Base-by-base conservation (phyloP, 495 filamentous ascomycete species). In the Penicillium verhagenii region DNA sequence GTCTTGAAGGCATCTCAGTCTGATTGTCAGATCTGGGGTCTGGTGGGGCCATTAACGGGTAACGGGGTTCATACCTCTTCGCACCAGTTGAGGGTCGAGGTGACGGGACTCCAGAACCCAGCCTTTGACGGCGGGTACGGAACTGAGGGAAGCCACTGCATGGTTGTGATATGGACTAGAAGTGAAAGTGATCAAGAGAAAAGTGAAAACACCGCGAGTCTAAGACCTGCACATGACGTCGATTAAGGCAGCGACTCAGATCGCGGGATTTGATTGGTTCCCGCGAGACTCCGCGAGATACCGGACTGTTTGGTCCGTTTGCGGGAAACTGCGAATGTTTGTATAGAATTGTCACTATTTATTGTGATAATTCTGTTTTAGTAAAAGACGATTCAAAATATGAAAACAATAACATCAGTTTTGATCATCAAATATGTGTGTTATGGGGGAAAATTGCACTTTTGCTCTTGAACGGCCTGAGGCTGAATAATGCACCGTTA, bases 11-110 rank as follows among this genome's bases (percentile, higher is more conserved):
- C 28, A 31, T 31, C n/a, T n/a, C n/a, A n/a, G n/a, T n/a, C n/a
- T n/a, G n/a, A n/a, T n/a, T n/a, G n/a, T n/a, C n/a, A n/a, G n/a
- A n/a, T n/a, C 42, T 45, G 23, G 42, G 23, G 39, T 43, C 19
- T 10, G 9, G 46, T 48, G 46, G 46, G 46, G 46, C 46, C 18
- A 46, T 7, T 16, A 31, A 29, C 28, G 25, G 39, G n/a, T n/a
- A n/a, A n/a, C n/a, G n/a, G n/a, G n/a, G 33, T 35, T 35, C 72
- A 53, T 71, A 91, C 89, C 82, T 96, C 91, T 82, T 96, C 92
- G 66, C 92, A 96, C 86, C 90, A 96, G 61, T 96, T 94, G 53
- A 96, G 64, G 0, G 92, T 96, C 18, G 90, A 92, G 0, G 91
- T 96, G 38, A 94, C 88, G 31, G 90, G 86, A 11, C 79, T 82